Base-by-base conservation (phyloP, 2,329 filamentous ascomycete species). In the Zalaria obscura region DNA sequence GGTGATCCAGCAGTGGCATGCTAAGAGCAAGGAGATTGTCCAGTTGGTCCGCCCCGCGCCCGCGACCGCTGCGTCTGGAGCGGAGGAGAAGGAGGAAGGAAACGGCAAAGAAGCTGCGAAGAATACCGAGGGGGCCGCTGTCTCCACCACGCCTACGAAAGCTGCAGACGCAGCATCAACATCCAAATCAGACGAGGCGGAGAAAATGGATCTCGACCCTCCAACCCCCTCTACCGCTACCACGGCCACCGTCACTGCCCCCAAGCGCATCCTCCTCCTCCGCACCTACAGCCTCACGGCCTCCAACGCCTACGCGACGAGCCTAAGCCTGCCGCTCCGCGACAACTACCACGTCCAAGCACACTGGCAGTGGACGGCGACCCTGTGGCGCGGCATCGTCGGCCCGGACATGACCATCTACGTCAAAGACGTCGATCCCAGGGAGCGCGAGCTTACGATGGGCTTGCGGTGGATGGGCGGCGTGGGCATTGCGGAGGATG, bases 301-400 rank as follows among this genome's bases (percentile, higher is more conserved):
- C 0, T 80, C 84, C 1, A 83, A 95, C 56, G 67, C 70, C 38
- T 89, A 81, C 57, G 83, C 87, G 1, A 76, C 75, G 41, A 68
- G 71, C 9, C 77, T 88, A 35, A 80, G 83, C 1, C 77, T 88
- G 35, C 80, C 83, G 1, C 86, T 93, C 49, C 66, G 71, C 11
- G 87, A 93, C 55, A 69, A 72, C 5, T 94, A 93, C 58, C 74
- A 77, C 10, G 78, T 83, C 0, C 72, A 83, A n/a, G 87, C 93
- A 53, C 89, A 96, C 63, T 96, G 89, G 87, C 83, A 93, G 60
- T 96, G 89, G 89, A 86, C 91, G 69, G 89, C 89, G 31, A 89
- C 83, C 35, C 73, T 95, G 25, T 96, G 89, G 89, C 78, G 88
- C 6, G 85, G 86, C 6, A 82, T 84, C 41, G 72, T 88, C 1